phyloP scores from a whole-genome alignment of 108 stramenopile genomes.

The Stephanodiscus triporus region DNA sequence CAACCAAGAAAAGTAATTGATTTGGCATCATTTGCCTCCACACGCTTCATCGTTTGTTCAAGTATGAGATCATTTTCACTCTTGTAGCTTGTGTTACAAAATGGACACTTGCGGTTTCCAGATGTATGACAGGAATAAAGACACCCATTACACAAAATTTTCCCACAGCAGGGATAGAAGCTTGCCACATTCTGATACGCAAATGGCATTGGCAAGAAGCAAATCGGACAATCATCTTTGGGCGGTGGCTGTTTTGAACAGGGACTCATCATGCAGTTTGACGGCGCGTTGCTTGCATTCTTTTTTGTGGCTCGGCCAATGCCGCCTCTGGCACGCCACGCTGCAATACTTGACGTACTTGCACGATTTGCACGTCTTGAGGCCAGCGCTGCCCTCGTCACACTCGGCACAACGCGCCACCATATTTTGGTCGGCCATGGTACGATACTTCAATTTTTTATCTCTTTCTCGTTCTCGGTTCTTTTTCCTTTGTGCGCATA shows the following conservation, averaged over 20 bases:
- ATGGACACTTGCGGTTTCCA: neutral
- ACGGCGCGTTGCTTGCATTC: conserved; percentile 26
- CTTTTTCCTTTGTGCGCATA: no score
- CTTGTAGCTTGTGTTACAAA: neutral
- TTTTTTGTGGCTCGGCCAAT: conserved; percentile 28
- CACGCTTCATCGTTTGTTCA: neutral
- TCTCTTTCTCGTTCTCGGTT: no score
- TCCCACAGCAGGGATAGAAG: neutral
- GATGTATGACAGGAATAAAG: neutral
- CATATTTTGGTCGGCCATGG: neutral
- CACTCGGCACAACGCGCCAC: no score
- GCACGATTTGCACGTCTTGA: neutral
- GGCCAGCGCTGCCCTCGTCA: no score
- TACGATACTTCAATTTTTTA: neutral
- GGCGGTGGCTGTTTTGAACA: conserved; percentile 28
- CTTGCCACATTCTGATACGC: no score
- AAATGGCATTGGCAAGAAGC: conserved; percentile 2
- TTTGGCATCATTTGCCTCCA: conserved; percentile 1
- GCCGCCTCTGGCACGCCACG: neutral
- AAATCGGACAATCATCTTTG: conserved; percentile 23
- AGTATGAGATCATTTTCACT: neutral
- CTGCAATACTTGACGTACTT: neutral
- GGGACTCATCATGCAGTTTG: neutral
- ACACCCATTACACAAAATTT: neutral
- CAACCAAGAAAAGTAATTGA: neutral